phyloP scores from a whole-genome alignment of 2,329 filamentous ascomycete species.

The Penicillium concentricum region DNA sequence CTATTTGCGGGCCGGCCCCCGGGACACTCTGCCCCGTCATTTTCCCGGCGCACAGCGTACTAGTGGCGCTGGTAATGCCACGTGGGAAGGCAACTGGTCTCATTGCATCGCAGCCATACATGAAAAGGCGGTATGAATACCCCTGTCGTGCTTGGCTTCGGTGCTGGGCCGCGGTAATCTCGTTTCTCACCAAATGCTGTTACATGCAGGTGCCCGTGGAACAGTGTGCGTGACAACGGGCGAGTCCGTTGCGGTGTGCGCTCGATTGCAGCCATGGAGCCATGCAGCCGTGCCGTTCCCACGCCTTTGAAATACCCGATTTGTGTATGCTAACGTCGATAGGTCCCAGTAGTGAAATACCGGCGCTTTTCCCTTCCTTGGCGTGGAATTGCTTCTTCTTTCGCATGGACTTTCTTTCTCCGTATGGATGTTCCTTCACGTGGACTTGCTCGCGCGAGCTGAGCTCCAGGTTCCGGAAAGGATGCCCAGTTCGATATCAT shows the following conservation, averaged over 20 bases:
- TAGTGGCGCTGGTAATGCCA: conserved; percentile 11
- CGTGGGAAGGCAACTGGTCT: conserved; percentile 14
- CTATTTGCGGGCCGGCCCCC: conserved; percentile 7
- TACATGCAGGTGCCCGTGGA: conserved; percentile 8
- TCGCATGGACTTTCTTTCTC: neutral
- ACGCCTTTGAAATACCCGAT: neutral
- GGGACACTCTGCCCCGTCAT: neutral
- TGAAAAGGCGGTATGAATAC: conserved; percentile 18
- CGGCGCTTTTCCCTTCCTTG: neutral
- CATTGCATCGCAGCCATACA: conserved; percentile 12
- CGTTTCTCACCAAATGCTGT: neutral
- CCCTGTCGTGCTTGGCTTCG: conserved; percentile 6
- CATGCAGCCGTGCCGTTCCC: conserved; percentile 1
- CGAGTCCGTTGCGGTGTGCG: conserved; percentile 13
- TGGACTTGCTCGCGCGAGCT: neutral
- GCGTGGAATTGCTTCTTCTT: neutral
- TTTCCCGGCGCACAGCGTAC: neutral
- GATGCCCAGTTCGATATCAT: conserved; percentile 16
- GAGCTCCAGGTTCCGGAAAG: neutral
- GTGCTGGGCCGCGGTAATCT: neutral
- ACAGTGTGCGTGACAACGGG: neutral
- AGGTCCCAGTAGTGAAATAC: neutral
- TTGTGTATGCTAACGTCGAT: neutral
- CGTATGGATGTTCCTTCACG: neutral
- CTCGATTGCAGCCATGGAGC: neutral